Base-by-base conservation (phyloP, 2,329 filamentous ascomycete species). In the Apiospora arundinis region DNA sequence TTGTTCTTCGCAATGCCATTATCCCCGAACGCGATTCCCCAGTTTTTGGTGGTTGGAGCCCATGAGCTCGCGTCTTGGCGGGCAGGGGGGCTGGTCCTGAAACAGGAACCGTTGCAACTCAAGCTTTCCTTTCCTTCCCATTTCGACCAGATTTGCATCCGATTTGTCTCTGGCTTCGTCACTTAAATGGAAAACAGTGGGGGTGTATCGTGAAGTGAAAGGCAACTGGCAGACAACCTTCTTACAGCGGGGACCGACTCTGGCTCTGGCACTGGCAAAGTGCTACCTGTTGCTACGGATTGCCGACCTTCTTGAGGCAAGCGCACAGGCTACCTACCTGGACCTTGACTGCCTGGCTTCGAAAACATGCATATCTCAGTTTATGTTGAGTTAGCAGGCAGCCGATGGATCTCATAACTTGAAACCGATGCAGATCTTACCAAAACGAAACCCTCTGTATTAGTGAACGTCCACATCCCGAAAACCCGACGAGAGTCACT, bases 61-160 rank as follows among this genome's bases (percentile, higher is more conserved):
- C 32, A 7, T 4, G 56, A n/a, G 56, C 56, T 12, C 32, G 16
- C 9, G 9, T 40, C 56, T 37, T 63, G 56, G 56, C 56, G 32
- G 56, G 18, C 56, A 63, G 16, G 56, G 56, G 21, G n/a, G 56
- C 56, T 4, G 32, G 3, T n/a, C 32, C 56, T 63, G 56, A 63
- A 63, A 63, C 56, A 63, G 56, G 56, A 63, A 63, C 56, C 56
- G 56, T 63, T 63, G 56, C 56, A 37, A 40, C 56, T 63, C 56
- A 63, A 63, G 32, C 56, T 63, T 40, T 40, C 40, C 32, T 21
- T 40, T 37, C 56, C 56, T 40, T 63, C 32, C 56, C 21, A 37
- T 63, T 40, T 63, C 28, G 6, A 37, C 52, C 28, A 63, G 52
- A 63, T 18, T 63, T 40, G 28, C 3, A 12, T 37, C 28, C 18